phyloP scores from a whole-genome alignment of 2,329 filamentous ascomycete species.

The Fusarium sp. region DNA sequence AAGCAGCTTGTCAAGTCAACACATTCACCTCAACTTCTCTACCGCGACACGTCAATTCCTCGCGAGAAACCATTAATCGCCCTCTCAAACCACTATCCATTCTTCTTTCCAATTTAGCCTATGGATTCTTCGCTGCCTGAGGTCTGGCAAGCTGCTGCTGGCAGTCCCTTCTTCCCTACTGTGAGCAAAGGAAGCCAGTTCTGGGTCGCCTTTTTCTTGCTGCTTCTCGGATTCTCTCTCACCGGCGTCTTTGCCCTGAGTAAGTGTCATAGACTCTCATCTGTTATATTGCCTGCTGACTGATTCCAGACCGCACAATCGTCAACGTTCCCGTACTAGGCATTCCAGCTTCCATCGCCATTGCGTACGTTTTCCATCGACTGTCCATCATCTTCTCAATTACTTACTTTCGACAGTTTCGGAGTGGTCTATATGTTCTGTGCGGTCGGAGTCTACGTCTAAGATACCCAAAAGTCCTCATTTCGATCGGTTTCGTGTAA shows the following conservation, averaged over 20 bases:
- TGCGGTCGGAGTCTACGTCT: constrained; percentile 98
- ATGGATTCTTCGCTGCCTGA: constrained; percentile 87
- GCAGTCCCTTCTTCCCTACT: constrained; percentile 83
- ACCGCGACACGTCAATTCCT: background rate
- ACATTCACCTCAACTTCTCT: constrained; percentile 2
- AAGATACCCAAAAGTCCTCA: constrained; percentile 59
- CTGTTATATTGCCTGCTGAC: constrained; percentile 26
- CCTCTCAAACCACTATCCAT: background rate
- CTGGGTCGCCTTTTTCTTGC: constrained; percentile 78
- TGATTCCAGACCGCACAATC: constrained; percentile 78
- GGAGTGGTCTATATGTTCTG: constrained; percentile 99
- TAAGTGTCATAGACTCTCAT: constrained; percentile 55
- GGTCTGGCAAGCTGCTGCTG: constrained; percentile 92
- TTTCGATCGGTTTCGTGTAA: constrained; percentile 48
- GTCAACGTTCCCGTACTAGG: constrained; percentile 81
- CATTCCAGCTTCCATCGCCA: constrained; percentile 84
- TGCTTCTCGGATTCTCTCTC: constrained; percentile 76
- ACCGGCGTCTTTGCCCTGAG: constrained; percentile 87
- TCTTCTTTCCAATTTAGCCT: constrained; percentile 47
- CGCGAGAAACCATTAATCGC: background rate
- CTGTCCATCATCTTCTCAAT: background rate
- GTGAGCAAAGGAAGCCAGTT: constrained; percentile 88
- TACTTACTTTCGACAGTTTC: constrained; percentile 66
- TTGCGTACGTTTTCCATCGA: constrained; percentile 74
- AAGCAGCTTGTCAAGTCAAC: constrained; percentile 13